Percentiles rank a stretch among this genome's conserved stretches.
These are phyloP conservation scores for Orbilia brochopaga DNA, from an alignment of 2,329 filamentous ascomycete genomes.

Conservation along the genomic window DNA sequence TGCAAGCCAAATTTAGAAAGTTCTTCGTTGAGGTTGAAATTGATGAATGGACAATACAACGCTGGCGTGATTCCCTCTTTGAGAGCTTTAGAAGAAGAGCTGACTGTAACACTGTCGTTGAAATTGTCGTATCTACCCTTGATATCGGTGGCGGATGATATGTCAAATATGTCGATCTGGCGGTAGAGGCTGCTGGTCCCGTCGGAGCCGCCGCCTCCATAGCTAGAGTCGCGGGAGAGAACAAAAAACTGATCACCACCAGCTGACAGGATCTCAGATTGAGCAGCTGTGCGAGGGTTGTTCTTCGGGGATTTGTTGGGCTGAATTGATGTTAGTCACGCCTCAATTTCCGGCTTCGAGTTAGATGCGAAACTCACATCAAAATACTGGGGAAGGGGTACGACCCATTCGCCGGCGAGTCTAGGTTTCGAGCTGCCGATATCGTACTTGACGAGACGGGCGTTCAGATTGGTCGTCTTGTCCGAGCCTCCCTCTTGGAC, in stretches of 20 bases:
- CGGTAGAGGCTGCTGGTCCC: slow-evolving; percentile 67
- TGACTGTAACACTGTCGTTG: slow-evolving; percentile 59
- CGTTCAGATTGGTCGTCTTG: slow-evolving; percentile 64
- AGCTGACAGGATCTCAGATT: slow-evolving; percentile 72
- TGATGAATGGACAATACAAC: slow-evolving; percentile 70
- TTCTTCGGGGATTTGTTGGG: slow-evolving; percentile 58
- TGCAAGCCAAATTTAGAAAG: slow-evolving; percentile 70
- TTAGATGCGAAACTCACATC: slow-evolving; percentile 57
- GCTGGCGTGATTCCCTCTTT: slow-evolving; percentile 65
- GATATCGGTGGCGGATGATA: slow-evolving; percentile 68
- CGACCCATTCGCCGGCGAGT: slow-evolving; percentile 69
- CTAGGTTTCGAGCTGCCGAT: slow-evolving; percentile 60
- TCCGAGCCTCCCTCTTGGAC: slow-evolving; percentile 68
- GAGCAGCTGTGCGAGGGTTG: slow-evolving; percentile 66
- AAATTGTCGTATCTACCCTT: slow-evolving; percentile 56
- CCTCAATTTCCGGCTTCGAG: neutral
- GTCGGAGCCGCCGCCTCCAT: slow-evolving; percentile 63
- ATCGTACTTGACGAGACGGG: slow-evolving; percentile 70
- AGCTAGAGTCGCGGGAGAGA: slow-evolving; percentile 68
- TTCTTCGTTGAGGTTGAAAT: slow-evolving; percentile 71
- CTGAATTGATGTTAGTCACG: slow-evolving; percentile 40
- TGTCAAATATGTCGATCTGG: slow-evolving; percentile 72
- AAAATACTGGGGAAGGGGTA: slow-evolving; percentile 68
- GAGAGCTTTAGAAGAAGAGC: slow-evolving; percentile 63
- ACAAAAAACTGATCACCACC: slow-evolving; percentile 70